A percentile compares a stretch with the other conserved stretches of the same genome.
Conservation (phyloP, 2,329 filamentous ascomycete species). For the Zymoseptoria pseudotritici region DNA sequence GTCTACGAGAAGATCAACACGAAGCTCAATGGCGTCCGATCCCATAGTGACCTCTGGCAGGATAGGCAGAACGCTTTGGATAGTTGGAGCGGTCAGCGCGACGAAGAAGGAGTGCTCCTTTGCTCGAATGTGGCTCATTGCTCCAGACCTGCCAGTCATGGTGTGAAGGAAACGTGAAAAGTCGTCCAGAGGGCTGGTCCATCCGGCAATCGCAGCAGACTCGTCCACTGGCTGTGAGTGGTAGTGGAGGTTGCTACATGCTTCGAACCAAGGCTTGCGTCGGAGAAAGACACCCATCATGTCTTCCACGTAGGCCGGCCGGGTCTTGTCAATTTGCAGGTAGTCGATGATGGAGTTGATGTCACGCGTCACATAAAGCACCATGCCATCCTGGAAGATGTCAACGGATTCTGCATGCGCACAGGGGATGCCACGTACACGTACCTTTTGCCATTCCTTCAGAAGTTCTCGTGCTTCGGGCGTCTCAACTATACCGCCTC, state of each 20-base stretch:
- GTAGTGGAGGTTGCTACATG: slow-evolving; percentile 93
- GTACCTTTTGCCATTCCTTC: slow-evolving; percentile 55
- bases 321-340: slow-evolving; percentile 77
- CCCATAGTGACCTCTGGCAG: slow-evolving; percentile 71
- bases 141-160: slow-evolving; percentile 54
- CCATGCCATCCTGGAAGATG: slow-evolving; percentile 57
- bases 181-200: slow-evolving; percentile 42
- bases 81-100: slow-evolving; percentile 73
- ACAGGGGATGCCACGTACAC: neutral
- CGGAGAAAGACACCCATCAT: slow-evolving; percentile 87
- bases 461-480: slow-evolving; percentile 71
- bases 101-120: slow-evolving; percentile 80
- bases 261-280: slow-evolving; percentile 79
- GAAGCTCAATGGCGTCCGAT: slow-evolving; percentile 84
- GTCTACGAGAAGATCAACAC: slow-evolving; percentile 83
- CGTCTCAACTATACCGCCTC: slow-evolving; percentile 85
- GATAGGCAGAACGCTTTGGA: slow-evolving; percentile 55
- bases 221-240: slow-evolving; percentile 63
- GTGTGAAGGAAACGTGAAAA: slow-evolving; percentile 66
- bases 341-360: slow-evolving; percentile 85
- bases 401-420: neutral
- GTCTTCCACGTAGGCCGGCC: slow-evolving; percentile 86
- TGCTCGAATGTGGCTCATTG: slow-evolving; percentile 53
- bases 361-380: slow-evolving; percentile 80
- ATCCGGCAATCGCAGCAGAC: slow-evolving; percentile 24